Base-by-base conservation (phyloP, 257 asterid species). In the Solanum rostratum region DNA sequence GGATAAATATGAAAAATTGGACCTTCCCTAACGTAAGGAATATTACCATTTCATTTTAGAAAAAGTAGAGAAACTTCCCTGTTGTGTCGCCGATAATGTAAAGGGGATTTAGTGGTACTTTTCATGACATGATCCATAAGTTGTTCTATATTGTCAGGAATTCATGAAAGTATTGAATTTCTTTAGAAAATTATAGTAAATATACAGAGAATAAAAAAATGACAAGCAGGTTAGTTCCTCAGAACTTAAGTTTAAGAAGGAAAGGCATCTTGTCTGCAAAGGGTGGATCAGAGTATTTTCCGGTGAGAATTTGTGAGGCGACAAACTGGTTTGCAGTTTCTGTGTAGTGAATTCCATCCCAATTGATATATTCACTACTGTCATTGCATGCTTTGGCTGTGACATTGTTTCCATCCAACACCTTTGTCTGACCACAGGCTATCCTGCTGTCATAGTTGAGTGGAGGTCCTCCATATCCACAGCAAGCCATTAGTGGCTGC, bases 281-380 rank as follows among this genome's bases (percentile, higher is more conserved):
- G 10, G 97, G 90, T 10, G 98, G 98, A 88, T 96, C 98, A 14
- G 98, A 89, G 86, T 91, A 94, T 87, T 93, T 96, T 54, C 99
- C 99, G 0, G 97, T 92, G 82, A 94, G 94, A 90, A 96, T 92
- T 87, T 94, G 95, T 18, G 93, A 87, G 43, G 94, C 92, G 33
- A 93, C 97, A 81, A 91, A 91, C 85, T 92, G 95, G 82, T 94
- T 94, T 78, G 98, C 99, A 63, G 98, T 96, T 84, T 96, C 99
- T 5, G 98, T 93, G 90, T 95, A 93, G 87, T 96, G 98, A 87
- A 95, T 93, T 14, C 98, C 99, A 87, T 96, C 98, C 98, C 98
- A 95, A 86, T 90, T 96, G 80, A 96, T 90, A 84, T 93, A 91
- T 69, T 91, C 95, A n/a, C 92, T 93, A 18, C 89, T 90, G 87